Evolutionary conservation across 306 rosid species (phyloP), one percentile per base, ranked within the genome.

Genomic region (Cicer bijugum): DNA sequence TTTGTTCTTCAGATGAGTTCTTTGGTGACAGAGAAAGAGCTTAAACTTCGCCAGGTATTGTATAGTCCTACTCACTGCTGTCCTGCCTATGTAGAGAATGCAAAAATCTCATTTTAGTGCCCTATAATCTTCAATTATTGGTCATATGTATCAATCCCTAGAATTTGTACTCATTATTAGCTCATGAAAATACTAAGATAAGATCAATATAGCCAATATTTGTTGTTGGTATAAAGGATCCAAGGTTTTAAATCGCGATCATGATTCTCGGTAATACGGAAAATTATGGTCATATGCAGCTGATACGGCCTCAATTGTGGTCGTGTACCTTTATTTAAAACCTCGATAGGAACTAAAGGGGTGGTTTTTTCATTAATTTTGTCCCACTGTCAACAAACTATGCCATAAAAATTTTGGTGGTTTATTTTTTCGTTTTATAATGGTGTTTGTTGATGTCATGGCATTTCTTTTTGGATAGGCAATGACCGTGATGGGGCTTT

Each of bases 401-500:
- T 1, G 6, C 70, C 6, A 17, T 19, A 6, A 43, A 6, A 6
- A 43, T 19, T 19, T 66, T 20, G 17, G 16, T 43, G 3, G 17
- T 8, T 69, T 28, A 15, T 14, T 48, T 51, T 28, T 8, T 15
- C 4, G 4, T 12, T 72, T 56, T 19, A 4, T n/a, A 16, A 4
- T 52, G 0, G 9, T 17, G 64, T 15, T 74, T 37, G 44, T 47
- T 35, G 73, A 7, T 39, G 5, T 14, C 66, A 47, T 45, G 44
- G 50, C 39, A n/a, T 74, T 59, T 76, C 46, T 69, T 55, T 79
- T 79, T 75, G 45, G 56, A 42, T 84, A 93, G 98, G 90, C 96
- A 70, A 93, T 93, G 98, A 71, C 75, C 11, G 86, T 93, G 88
- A 93, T 93, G 97, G 98, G 98, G 64, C 92, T 93, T 53, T 93